Percentiles rank a stretch among this genome's conserved stretches.
phyloP scores from a whole-genome alignment of 176 grass and related monocot genomes.

The Aegilops longissima region DNA sequence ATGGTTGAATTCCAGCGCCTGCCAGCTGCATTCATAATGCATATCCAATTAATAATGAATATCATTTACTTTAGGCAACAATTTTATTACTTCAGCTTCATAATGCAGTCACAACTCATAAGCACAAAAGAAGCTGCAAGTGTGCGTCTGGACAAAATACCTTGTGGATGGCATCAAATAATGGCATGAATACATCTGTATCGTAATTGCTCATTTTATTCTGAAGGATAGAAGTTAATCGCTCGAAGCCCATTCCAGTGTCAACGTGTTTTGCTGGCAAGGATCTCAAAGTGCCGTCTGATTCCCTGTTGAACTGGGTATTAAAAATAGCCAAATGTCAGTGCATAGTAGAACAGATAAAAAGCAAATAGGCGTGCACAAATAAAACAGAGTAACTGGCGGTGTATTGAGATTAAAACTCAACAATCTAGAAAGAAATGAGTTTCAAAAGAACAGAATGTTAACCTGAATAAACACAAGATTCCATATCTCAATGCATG shows the following conservation, averaged over 20 bases:
- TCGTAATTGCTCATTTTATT: constrained; percentile 99
- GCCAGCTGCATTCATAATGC: constrained; percentile 36
- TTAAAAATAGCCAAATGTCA: constrained; percentile 1
- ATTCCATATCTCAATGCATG: constrained; percentile 98
- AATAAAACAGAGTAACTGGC: no score
- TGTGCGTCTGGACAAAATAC: constrained; percentile 27
- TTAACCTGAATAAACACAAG: constrained; percentile 95
- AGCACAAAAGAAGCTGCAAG: constrained; percentile 10
- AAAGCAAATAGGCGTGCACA: no score
- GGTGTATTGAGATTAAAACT: no score
- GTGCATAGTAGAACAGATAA: neutral
- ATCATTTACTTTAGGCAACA: neutral
- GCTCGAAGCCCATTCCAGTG: constrained; percentile 90
- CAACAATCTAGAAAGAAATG: no score
- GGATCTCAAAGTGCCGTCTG: constrained; percentile 67
- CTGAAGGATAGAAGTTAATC: constrained; percentile 90
- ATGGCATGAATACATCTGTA: constrained; percentile 74
- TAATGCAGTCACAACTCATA: neutral
- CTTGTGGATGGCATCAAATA: constrained; percentile 88
- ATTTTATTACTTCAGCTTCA: neutral
- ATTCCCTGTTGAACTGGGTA: constrained; percentile 84
- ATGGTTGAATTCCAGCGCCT: constrained; percentile 51
- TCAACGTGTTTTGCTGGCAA: constrained; percentile 97
- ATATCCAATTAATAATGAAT: constrained; percentile 13
- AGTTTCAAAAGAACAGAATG: neutral